These are phyloP conservation scores for Aspergillus versicolor DNA, from an alignment of 2,329 filamentous ascomycete species.

Conservation along the genomic window DNA sequence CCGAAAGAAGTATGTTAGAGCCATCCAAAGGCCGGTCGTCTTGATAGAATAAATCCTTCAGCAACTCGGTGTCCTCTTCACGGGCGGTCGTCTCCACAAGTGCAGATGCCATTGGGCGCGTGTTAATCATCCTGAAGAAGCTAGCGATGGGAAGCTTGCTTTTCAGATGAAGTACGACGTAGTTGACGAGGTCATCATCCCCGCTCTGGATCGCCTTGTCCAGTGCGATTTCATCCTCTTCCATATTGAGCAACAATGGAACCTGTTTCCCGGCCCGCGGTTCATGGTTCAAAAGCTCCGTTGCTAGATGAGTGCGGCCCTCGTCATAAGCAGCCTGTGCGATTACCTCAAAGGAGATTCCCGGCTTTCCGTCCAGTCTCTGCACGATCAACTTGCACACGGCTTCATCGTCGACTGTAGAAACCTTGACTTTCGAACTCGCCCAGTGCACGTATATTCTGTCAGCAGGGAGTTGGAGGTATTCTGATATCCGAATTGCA, in stretches of 20 bases:
- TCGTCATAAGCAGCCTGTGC: conserved; percentile 92
- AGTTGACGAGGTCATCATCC: conserved; percentile 89
- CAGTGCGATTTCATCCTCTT: conserved; percentile 89
- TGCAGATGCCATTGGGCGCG: conserved; percentile 78
- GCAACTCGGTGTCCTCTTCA: conserved; percentile 74
- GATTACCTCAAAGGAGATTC: conserved; percentile 94
- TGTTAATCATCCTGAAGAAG: conserved; percentile 91
- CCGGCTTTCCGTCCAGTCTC: conserved; percentile 80
- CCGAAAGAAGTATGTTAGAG: conserved; percentile 79
- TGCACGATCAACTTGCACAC: conserved; percentile 85
- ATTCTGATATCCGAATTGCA: conserved; percentile 82
- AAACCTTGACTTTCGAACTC: conserved; percentile 84
- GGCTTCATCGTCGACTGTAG: conserved; percentile 80
- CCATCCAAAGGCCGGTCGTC: conserved; percentile 89
- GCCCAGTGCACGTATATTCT: conserved; percentile 97
- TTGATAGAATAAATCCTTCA: conserved; percentile 97
- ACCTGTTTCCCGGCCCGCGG: conserved; percentile 95
- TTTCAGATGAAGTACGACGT: conserved; percentile 82
- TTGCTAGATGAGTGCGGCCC: conserved; percentile 83
- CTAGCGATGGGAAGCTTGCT: conserved; percentile 85
- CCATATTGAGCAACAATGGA: conserved; percentile 87
- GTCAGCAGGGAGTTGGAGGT: conserved; percentile 80
- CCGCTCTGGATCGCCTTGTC: conserved; percentile 97
- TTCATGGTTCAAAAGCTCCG: conserved; percentile 87
- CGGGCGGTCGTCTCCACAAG: conserved; percentile 82